These are phyloP conservation scores for Xylariales sp. DNA, from an alignment of 2,329 filamentous ascomycete species.

Conservation along the genomic window DNA sequence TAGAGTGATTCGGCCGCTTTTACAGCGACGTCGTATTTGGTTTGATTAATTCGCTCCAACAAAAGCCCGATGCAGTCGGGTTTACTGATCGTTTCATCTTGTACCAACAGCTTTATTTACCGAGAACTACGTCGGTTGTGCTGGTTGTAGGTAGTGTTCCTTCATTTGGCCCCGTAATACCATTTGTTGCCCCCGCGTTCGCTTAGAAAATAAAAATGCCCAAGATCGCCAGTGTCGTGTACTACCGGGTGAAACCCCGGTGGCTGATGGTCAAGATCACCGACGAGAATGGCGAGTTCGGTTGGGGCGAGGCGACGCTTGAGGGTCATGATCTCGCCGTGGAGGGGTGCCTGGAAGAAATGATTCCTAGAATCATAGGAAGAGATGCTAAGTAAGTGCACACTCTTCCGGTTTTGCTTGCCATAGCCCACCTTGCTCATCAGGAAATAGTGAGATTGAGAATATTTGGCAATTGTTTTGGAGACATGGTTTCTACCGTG, in stretches of 20 bases:
- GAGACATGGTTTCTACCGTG: conserved; percentile 79
- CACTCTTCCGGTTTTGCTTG: background rate
- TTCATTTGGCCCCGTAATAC: background rate
- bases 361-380: conserved; percentile 63
- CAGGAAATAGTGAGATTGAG: conserved; percentile 73
- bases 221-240: conserved; percentile 74
- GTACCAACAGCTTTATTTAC: background rate
- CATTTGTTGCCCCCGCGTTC: too few species aligned
- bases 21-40: too few species aligned
- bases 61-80: too few species aligned
- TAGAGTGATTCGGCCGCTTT: too few species aligned
- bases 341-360: conserved; percentile 73
- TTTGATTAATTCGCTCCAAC: too few species aligned
- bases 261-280: conserved; percentile 84
- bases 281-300: conserved; percentile 71
- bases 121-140: background rate
- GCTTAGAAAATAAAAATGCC: conserved; percentile 58
- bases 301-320: conserved; percentile 80
- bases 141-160: background rate
- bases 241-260: conserved; percentile 78
- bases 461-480: conserved; percentile 82
- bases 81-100: too few species aligned
- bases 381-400: conserved; percentile 80
- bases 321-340: conserved; percentile 80
- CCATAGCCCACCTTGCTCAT: background rate